Percentiles rank a stretch among this genome's conserved stretches.
Evolutionary conservation across 2,329 filamentous ascomycete genomes (phyloP).

Genomic region (Chaetothyriales sp.): DNA sequence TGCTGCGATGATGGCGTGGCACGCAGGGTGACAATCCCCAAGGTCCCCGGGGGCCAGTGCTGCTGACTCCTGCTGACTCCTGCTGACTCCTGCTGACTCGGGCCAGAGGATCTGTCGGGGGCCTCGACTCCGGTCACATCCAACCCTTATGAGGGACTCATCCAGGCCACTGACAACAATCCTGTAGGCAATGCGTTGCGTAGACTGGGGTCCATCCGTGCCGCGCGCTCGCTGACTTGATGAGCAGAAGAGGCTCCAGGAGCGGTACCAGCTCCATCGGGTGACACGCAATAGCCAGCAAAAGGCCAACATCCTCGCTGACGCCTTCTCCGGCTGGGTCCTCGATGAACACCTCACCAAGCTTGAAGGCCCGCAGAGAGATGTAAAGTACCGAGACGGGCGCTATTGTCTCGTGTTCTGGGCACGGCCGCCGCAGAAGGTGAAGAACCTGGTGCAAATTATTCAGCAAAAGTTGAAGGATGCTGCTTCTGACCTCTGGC

Average conservation of each 20-base stretch:
- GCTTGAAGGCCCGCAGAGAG: constrained; percentile 48
- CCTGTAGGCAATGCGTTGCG: constrained; percentile 36
- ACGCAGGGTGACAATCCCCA: background rate
- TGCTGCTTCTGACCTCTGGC: constrained; percentile 68
- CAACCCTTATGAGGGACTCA: constrained; percentile 66
- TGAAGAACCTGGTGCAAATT: constrained; percentile 52
- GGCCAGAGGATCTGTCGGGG: constrained; percentile 25
- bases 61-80: no score
- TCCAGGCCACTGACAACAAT: constrained; percentile 52
- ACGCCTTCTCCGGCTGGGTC: constrained; percentile 54
- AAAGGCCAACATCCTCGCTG: constrained; percentile 53
- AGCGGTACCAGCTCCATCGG: constrained; percentile 61
- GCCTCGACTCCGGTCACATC: constrained; percentile 27
- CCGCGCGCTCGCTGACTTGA: constrained; percentile 9
- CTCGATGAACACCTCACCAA: constrained; percentile 64
- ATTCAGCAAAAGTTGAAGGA: constrained; percentile 54
- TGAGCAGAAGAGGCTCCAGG: constrained; percentile 51
- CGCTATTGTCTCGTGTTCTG: constrained; percentile 78
- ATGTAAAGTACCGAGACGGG: constrained; percentile 59
- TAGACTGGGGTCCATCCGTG: constrained; percentile 3
- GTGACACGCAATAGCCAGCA: constrained; percentile 63
- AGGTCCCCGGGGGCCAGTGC: background rate
- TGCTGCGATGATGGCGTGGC: no score
- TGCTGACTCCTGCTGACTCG: background rate
- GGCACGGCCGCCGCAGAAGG: constrained; percentile 63